Evolutionary conservation across 169 alveolate species (phyloP).

Genomic region (Plasmodium gaboni): DNA sequence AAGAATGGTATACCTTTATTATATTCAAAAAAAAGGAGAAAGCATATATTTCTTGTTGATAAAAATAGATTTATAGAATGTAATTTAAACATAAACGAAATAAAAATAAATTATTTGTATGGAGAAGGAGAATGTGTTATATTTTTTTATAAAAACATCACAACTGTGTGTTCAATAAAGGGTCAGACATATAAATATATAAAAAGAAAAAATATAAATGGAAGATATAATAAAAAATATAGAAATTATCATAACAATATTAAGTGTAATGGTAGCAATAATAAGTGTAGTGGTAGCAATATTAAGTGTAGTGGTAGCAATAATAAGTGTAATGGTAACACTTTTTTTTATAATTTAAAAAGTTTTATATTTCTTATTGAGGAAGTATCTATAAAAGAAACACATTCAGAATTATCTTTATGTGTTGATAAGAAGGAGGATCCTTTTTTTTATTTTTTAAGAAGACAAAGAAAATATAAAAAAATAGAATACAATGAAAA

Average conservation of each 20-base stretch:
- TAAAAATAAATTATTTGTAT: constrained; percentile 9
- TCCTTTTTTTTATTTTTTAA: background rate
- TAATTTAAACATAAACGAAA: background rate
- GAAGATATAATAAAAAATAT: too few relatives aligned
- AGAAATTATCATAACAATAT: too few relatives aligned
- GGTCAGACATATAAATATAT: background rate
- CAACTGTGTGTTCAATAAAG: background rate
- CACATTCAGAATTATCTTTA: constrained; percentile 3
- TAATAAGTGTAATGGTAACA: too few relatives aligned
- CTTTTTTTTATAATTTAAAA: background rate
- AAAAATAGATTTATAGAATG: background rate
- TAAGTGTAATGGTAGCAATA: too few relatives aligned
- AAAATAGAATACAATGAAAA: constrained; percentile 1
- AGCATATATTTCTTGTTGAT: background rate
- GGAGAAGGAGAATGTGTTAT: constrained; percentile 7
- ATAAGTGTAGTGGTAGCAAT: too few relatives aligned
- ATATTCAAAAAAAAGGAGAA: background rate
- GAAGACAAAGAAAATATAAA: background rate
- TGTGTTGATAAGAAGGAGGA: constrained; percentile 3
- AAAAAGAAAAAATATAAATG: background rate
- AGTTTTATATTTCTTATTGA: constrained; percentile 13
- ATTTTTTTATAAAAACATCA: constrained; percentile 14
- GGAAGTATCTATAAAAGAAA: constrained; percentile 4
- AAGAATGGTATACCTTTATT: background rate
- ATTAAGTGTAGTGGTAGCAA: too few relatives aligned